Evolutionary conservation across 2,329 filamentous ascomycete species (phyloP).

Genomic region (Microsporum audouinii): DNA sequence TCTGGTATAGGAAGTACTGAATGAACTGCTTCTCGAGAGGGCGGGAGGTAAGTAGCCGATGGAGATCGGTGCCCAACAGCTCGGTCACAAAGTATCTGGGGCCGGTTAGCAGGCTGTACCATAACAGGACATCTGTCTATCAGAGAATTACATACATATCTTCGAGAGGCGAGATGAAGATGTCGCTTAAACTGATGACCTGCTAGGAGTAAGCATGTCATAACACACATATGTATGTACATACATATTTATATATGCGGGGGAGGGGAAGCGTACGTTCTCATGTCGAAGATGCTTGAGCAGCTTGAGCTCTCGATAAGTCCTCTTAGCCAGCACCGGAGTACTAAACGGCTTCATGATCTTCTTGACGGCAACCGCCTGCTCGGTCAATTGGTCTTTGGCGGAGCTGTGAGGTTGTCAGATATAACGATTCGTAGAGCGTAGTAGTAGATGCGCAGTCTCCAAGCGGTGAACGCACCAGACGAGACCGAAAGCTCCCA

Average conservation of each 20-base stretch:
- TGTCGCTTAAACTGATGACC: slow-evolving; percentile 98
- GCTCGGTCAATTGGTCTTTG: slow-evolving; percentile 91
- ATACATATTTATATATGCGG: not conserved
- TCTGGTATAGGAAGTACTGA: slow-evolving; percentile 99
- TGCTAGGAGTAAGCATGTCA: slow-evolving; percentile 26
- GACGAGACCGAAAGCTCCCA: slow-evolving; percentile 96
- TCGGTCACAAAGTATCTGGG: slow-evolving; percentile 93
- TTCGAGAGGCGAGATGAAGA: slow-evolving; percentile 97
- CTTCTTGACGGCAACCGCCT: slow-evolving; percentile 98
- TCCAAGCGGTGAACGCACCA: slow-evolving; percentile 51
- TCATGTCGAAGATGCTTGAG: slow-evolving; percentile 94
- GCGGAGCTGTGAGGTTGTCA: slow-evolving; percentile 56
- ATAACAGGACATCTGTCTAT: not conserved
- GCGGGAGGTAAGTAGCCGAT: slow-evolving; percentile 85
- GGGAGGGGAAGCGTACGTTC: slow-evolving; percentile 52
- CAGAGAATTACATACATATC: slow-evolving; percentile 61
- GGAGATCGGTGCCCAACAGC: slow-evolving; percentile 88
- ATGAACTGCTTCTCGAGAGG: slow-evolving; percentile 99
- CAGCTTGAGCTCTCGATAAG: slow-evolving; percentile 93
- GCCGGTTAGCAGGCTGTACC: not conserved
- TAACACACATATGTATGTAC: not conserved
- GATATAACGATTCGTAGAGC: not conserved
- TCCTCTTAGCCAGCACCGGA: slow-evolving; percentile 93
- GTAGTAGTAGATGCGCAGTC: not conserved
- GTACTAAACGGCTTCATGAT: slow-evolving; percentile 99